Conservation (phyloP, 2,329 filamentous ascomycete species). For the Hymenoscyphus salicellus region DNA sequence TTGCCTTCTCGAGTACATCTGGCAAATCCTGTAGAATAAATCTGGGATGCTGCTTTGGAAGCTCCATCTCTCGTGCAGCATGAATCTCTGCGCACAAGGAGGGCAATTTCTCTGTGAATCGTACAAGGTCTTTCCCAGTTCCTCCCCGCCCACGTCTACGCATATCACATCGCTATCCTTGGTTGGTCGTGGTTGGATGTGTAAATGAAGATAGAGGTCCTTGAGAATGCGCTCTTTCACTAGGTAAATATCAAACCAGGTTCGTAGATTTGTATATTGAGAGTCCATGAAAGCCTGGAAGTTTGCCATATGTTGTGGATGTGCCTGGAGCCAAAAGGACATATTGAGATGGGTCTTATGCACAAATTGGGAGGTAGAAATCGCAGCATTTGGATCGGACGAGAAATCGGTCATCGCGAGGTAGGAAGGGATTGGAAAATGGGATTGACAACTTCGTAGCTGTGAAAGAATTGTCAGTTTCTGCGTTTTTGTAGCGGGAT, state of each 20-base stretch:
- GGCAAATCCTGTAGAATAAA: neutral
- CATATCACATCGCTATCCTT: neutral
- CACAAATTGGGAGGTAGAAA: neutral
- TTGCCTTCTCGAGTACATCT: neutral
- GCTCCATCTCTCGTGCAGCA: neutral
- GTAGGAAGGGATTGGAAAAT: conserved; percentile 4
- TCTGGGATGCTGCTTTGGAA: neutral
- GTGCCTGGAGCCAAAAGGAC: neutral
- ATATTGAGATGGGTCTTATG: neutral
- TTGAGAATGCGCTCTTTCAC: neutral
- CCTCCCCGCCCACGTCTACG: neutral
- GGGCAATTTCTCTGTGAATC: neutral
- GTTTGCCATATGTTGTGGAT: neutral
- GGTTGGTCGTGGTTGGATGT: neutral
- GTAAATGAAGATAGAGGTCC: neutral
- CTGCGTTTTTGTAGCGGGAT: neutral
- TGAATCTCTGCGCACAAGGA: neutral
- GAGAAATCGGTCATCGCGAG: neutral
- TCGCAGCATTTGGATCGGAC: neutral
- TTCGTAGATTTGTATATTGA: neutral
- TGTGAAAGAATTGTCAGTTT: neutral
- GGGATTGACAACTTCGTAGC: neutral
- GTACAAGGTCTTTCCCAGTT: neutral
- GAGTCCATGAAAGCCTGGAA: neutral
- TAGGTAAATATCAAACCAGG: conserved; percentile 2